phyloP scores from a whole-genome alignment of 805 yeast genomes.

The Candida sanyiensis region DNA sequence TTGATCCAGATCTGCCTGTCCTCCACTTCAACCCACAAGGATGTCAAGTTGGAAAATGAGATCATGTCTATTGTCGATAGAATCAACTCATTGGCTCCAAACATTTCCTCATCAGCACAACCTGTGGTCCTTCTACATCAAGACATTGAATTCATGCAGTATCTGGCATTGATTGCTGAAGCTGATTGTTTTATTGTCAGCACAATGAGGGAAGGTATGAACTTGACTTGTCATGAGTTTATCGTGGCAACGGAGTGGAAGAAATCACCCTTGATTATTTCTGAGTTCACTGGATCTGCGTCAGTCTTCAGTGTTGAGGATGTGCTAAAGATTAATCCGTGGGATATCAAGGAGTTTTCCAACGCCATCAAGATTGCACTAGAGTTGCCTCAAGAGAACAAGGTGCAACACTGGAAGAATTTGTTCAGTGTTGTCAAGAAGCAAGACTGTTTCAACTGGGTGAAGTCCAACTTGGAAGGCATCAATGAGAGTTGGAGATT shows the following conservation, averaged over 20 bases:
- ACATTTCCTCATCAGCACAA: constrained; percentile 59
- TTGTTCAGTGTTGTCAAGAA: constrained; percentile 53
- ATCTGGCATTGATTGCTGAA: constrained; percentile 76
- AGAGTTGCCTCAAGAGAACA: constrained; percentile 57
- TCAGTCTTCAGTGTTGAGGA: constrained; percentile 61
- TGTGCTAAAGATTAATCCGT: constrained; percentile 80
- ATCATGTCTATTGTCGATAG: constrained; percentile 74
- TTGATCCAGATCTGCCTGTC: constrained; percentile 78
- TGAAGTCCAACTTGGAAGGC: constrained; percentile 45
- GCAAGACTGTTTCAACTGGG: constrained; percentile 77
- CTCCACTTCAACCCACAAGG: constrained; percentile 33
- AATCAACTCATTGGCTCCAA: constrained; percentile 70
- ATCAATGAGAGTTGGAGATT: constrained; percentile 49
- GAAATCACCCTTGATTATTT: constrained; percentile 76
- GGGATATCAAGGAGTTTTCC: constrained; percentile 70
- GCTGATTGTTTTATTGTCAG: constrained; percentile 87
- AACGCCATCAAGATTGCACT: constrained; percentile 59
- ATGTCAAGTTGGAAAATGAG: constrained; percentile 64
- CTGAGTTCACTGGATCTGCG: constrained; percentile 95
- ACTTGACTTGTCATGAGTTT: constrained; percentile 92
- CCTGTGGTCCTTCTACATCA: constrained; percentile 87
- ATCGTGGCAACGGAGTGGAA: constrained; percentile 65
- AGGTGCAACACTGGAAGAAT: constrained; percentile 52
- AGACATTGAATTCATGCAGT: constrained; percentile 85
- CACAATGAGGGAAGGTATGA: constrained; percentile 95